These are phyloP conservation scores for Meyerozyma sp. DNA, from an alignment of 1,139 yeast genomes.

Conservation along the genomic window DNA sequence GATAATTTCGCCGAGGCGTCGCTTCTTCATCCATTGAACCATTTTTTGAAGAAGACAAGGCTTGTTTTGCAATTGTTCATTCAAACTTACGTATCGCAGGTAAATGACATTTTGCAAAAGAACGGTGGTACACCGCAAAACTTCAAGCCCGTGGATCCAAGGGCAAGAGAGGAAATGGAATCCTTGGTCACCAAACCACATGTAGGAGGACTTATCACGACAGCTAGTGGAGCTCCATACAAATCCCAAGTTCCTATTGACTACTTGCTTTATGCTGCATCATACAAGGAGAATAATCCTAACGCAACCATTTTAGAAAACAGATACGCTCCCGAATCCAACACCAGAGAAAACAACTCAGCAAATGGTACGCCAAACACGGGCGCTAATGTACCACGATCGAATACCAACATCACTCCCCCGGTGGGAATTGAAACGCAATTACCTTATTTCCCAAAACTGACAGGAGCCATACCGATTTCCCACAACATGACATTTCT, in stretches of 20 bases:
- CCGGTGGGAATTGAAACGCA: neutral
- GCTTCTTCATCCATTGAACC: slow-evolving; percentile 39
- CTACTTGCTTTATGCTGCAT: slow-evolving; percentile 33
- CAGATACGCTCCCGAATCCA: neutral
- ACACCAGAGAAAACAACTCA: neutral
- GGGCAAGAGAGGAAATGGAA: neutral
- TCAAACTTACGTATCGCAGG: slow-evolving; percentile 56
- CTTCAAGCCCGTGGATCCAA: slow-evolving; percentile 11
- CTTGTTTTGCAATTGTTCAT: slow-evolving; percentile 53
- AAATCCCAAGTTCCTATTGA: slow-evolving; percentile 25
- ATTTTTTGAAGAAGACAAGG: slow-evolving; percentile 46
- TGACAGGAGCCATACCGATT: neutral
- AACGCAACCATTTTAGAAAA: neutral
- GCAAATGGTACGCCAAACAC: neutral
- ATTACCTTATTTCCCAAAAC: neutral
- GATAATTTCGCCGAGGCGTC: slow-evolving; percentile 34
- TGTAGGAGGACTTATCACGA: slow-evolving; percentile 7
- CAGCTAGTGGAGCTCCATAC: slow-evolving; percentile 10
- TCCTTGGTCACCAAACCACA: neutral
- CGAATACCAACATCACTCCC: neutral
- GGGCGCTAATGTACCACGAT: neutral
- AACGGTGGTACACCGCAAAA: slow-evolving; percentile 23
- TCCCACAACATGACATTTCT: neutral
- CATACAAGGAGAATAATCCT: slow-evolving; percentile 8
- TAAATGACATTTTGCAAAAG: slow-evolving; percentile 27